Evolutionary conservation across 768 basidiomycete genomes (phyloP).

Genomic region (Tulasnella sp.): DNA sequence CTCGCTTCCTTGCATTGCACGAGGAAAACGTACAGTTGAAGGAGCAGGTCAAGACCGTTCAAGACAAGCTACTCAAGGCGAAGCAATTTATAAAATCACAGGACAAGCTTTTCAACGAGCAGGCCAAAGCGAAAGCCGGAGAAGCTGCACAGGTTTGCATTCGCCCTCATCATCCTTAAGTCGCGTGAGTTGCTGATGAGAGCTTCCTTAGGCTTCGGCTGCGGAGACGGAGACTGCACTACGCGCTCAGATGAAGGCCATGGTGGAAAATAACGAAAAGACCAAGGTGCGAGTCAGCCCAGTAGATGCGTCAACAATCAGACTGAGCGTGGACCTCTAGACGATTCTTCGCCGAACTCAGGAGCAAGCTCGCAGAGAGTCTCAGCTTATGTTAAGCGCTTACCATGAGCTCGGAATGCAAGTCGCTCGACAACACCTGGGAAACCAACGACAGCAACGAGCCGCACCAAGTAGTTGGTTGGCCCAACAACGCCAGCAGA

Average conservation of each 20-base stretch:
- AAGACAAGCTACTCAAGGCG: constrained; percentile 75
- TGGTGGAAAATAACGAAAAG: constrained; percentile 54
- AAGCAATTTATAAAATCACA: constrained; percentile 90
- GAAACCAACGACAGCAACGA: constrained; percentile 39
- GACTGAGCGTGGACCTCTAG: constrained; percentile 23
- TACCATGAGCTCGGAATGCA: constrained; percentile 65
- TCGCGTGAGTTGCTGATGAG: background rate
- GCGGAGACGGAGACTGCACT: constrained; percentile 62
- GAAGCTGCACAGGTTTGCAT: background rate
- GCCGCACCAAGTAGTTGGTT: constrained; percentile 57
- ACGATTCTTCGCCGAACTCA: constrained; percentile 47
- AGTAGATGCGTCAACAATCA: constrained; percentile 35
- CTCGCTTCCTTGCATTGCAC: constrained; percentile 63
- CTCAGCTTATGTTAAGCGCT: constrained; percentile 70
- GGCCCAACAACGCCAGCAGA: constrained; percentile 47
- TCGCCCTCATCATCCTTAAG: background rate
- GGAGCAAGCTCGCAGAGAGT: constrained; percentile 63
- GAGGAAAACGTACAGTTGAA: constrained; percentile 67
- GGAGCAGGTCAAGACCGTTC: constrained; percentile 58
- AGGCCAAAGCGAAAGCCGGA: constrained; percentile 37
- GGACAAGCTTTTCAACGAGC: constrained; percentile 81
- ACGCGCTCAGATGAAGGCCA: constrained; percentile 54
- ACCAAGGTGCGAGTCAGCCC: constrained; percentile 30
- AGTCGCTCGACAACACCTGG: constrained; percentile 53
- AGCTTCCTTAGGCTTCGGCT: constrained; percentile 37